Evolutionary conservation across 2,329 filamentous ascomycete species (phyloP).

Genomic region (Fusarium sublunatum): DNA sequence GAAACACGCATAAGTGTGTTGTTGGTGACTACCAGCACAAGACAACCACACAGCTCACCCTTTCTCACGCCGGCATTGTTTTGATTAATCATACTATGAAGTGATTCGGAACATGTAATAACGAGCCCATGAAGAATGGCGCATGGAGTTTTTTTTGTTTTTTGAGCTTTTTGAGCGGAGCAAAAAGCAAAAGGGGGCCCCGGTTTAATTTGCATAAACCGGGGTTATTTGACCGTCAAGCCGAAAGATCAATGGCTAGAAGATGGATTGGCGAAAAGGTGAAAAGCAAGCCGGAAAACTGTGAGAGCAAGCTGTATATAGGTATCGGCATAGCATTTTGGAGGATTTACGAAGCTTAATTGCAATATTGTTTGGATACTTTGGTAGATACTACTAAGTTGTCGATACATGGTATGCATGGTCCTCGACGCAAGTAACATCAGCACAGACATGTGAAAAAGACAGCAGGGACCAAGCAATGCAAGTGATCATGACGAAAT

Average conservation of each 20-base stretch:
- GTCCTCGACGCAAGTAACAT: background rate
- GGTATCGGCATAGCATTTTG: conserved; percentile 28
- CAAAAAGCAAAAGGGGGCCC: conserved; percentile 34
- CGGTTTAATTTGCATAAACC: conserved; percentile 30
- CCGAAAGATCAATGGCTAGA: conserved; percentile 19
- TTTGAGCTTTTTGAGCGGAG: conserved; percentile 23
- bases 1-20: conserved; percentile 8
- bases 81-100: conserved; percentile 24
- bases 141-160: conserved; percentile 28
- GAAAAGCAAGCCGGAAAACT: conserved; percentile 28
- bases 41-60: conserved; percentile 21
- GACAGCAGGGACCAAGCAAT: conserved; percentile 16
- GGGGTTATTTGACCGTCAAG: conserved; percentile 34
- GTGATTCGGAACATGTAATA: conserved; percentile 34
- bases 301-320: conserved; percentile 28
- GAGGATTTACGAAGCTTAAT: conserved; percentile 12
- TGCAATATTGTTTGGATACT: background rate
- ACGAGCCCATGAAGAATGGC: conserved; percentile 43
- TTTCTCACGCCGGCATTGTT: conserved; percentile 24
- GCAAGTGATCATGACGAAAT: conserved; percentile 37
- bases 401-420: background rate
- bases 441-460: conserved; percentile 29
- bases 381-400: background rate
- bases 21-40: conserved; percentile 5
- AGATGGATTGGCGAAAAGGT: conserved; percentile 30